Base-by-base conservation (phyloP, 371 early-diverging fungal genomes). In the Mycotypha africana region DNA sequence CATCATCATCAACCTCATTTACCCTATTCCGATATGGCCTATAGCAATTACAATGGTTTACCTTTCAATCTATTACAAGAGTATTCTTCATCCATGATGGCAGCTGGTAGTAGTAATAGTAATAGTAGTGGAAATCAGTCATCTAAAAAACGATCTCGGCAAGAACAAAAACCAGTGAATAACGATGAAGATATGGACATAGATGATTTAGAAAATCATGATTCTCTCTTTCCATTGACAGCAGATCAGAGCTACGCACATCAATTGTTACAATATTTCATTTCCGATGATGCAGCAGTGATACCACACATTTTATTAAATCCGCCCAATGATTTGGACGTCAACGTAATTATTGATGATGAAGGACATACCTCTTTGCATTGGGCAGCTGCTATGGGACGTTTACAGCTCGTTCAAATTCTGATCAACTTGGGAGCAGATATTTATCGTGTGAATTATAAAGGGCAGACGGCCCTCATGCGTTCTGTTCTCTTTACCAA, bases 371-470 rank as follows among this genome's bases (percentile, higher is more conserved):
- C 93, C 0, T 76, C 91, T 2, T 64, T 93, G 14, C 97, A 97
- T 53, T 97, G 95, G 95, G 94, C 96, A 0, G 88, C 93, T 2
- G 89, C 93, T 7, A 76, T 95, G 55, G 95, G 86, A 0, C 65
- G 86, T 10, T 70, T 89, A 20, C 67, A 78, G 31, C 66, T 91
- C 4, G 76, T 93, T 19, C 65, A 73, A 17, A 53, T 86, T 11
- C 64, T 95, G 39, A 56, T 95, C 8, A 63, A 76, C 15, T 78
- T 78, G 38, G 89, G 90, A 0, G 90, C 90, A 2, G 84, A 89
- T 49, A 62, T 82, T 11, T 73, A 74, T 32, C 49, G 72, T 24
- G 70, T 79, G 23, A 95, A 95, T 55, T 75, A 78, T 46, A 74
- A 73, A 25, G 94, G 95, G 11, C 89, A 95, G 56, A 84, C 93